These are phyloP conservation scores for Trichophyton mentagrophytes DNA, from an alignment of 2,329 filamentous ascomycete genomes.

Conservation along the genomic window DNA sequence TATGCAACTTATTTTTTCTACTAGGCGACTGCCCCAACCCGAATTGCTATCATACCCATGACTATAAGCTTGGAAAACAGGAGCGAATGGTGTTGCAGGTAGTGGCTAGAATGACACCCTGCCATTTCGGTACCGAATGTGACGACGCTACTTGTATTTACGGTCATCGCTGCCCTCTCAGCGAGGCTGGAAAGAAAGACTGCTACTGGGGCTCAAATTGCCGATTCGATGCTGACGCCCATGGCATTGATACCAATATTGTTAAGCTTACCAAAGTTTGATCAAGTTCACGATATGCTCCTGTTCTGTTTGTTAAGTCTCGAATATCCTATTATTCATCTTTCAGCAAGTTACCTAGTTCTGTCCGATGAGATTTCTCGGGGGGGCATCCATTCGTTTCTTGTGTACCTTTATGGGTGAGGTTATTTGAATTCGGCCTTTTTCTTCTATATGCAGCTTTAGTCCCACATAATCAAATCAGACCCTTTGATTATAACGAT, in stretches of 20 bases:
- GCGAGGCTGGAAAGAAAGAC: constrained; percentile 38
- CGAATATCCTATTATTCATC: background rate
- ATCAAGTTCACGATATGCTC: background rate
- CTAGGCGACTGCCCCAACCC: constrained; percentile 45
- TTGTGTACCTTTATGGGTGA: background rate
- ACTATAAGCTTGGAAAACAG: constrained; percentile 40
- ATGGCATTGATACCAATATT: constrained; percentile 45
- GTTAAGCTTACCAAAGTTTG: constrained; percentile 31
- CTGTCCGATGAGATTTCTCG: background rate
- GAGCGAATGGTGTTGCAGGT: constrained; percentile 44
- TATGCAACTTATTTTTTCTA: constrained; percentile 51
- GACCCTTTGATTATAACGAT: background rate
- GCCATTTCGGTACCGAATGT: constrained; percentile 45
- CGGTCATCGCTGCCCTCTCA: constrained; percentile 49
- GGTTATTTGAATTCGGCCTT: background rate
- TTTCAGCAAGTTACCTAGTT: background rate
- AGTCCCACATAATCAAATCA: background rate
- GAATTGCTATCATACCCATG: constrained; percentile 43
- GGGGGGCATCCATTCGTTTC: background rate
- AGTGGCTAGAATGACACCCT: constrained; percentile 51
- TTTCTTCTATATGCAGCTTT: background rate
- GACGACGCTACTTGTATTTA: constrained; percentile 50
- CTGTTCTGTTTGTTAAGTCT: background rate
- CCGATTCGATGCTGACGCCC: constrained; percentile 45
- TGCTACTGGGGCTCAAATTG: constrained; percentile 48